phyloP scores from a whole-genome alignment of 1,284 basidiomycete species.

The Ganoderma resinaceum region DNA sequence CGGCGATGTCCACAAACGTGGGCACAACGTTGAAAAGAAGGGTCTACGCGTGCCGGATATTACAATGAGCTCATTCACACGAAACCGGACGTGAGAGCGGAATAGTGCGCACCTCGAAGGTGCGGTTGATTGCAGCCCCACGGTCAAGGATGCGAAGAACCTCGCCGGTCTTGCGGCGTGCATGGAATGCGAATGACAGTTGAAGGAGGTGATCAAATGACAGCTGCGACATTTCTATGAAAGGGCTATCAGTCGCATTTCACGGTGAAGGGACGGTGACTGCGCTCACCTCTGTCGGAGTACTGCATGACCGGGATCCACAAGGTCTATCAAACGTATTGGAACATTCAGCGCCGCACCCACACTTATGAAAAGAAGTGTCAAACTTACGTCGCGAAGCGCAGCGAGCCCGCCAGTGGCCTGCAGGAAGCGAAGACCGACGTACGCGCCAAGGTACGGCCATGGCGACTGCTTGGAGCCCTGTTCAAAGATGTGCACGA shows the following conservation, averaged over 20 bases:
- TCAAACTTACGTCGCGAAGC: constrained; percentile 63
- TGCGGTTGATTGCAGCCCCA: constrained; percentile 61
- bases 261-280: background rate
- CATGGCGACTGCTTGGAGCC: constrained; percentile 57
- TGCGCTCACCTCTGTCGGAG: constrained; percentile 64
- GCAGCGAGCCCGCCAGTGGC: constrained; percentile 76
- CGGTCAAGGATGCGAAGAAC: constrained; percentile 72
- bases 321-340: constrained; percentile 52
- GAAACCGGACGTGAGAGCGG: background rate
- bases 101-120: constrained; percentile 43
- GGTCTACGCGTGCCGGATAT: constrained; percentile 45
- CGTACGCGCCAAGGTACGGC: constrained; percentile 69
- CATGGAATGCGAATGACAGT: constrained; percentile 88
- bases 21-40: constrained; percentile 84
- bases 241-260: constrained; percentile 1
- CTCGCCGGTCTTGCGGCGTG: constrained; percentile 72
- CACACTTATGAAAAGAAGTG: background rate
- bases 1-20: constrained; percentile 78
- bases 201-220: constrained; percentile 84
- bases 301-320: constrained; percentile 91
- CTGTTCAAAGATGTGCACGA: constrained; percentile 69
- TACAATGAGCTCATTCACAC: background rate
- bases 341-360: constrained; percentile 2
- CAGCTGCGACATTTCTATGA: constrained; percentile 76
- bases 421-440: constrained; percentile 69